A percentile compares a stretch with the other conserved stretches of the same genome.
Evolutionary conservation across 2,329 filamentous ascomycete species (phyloP).

Genomic region (Ophiostoma tasmaniense): DNA sequence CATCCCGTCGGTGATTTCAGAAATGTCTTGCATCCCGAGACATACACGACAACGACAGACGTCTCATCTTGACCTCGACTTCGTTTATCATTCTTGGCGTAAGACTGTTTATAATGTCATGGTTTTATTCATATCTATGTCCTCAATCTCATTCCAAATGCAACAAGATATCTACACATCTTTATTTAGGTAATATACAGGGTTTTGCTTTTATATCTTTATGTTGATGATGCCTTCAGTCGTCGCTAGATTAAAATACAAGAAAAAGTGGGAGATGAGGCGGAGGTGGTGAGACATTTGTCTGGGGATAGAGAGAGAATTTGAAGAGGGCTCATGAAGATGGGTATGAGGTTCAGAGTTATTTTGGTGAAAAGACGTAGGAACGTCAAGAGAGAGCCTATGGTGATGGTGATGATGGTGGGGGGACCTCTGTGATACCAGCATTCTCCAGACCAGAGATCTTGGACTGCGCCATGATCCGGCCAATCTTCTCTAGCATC

Average conservation of each 20-base stretch:
- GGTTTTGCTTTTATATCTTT: neutral
- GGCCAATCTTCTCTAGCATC: constrained; percentile 55
- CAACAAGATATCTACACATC: neutral
- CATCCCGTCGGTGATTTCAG: neutral
- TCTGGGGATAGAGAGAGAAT: neutral
- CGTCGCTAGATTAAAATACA: constrained; percentile 11
- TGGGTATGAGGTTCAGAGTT: neutral
- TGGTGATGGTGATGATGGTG: neutral
- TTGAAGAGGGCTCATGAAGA: neutral
- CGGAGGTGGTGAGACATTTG: neutral
- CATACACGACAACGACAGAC: neutral
- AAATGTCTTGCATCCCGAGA: neutral
- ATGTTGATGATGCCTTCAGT: constrained; percentile 5
- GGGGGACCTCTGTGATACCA: constrained; percentile 5
- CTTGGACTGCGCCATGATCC: constrained; percentile 49
- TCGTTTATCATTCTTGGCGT: neutral
- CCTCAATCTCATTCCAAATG: constrained; percentile 3
- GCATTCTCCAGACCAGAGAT: constrained; percentile 7
- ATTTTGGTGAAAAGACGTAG: neutral
- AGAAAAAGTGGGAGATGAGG: constrained; percentile 5
- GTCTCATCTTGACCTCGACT: neutral
- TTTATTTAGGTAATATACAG: neutral
- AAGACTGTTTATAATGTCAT: neutral
- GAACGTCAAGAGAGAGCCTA: neutral
- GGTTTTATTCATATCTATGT: constrained; percentile 1